A percentile compares a stretch with the other conserved stretches of the same genome.
These are phyloP conservation scores for Chlamydomonas asymmetrica DNA, from an alignment of 139 green algal genomes.

Conservation along the genomic window DNA sequence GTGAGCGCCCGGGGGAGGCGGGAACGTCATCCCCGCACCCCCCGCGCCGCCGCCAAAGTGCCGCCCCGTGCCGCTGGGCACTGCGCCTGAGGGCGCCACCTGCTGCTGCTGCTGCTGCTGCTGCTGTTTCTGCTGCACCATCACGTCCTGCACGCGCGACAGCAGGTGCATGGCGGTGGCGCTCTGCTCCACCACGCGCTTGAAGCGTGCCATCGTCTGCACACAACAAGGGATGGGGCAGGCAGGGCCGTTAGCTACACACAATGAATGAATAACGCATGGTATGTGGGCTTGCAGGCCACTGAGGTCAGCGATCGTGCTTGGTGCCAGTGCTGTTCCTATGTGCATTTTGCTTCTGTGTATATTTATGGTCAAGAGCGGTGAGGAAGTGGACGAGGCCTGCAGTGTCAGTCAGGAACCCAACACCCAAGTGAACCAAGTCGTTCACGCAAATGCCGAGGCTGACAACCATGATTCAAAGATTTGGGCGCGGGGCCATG, in stretches of 20 bases:
- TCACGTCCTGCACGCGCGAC: conserved; percentile 30
- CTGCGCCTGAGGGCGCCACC: not conserved
- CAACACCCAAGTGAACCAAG: no score
- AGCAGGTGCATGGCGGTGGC: conserved; percentile 49
- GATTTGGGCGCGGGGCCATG: no score
- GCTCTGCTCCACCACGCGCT: conserved; percentile 45
- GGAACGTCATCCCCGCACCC: no score
- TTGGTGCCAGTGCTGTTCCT: not conserved
- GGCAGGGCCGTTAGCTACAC: not conserved
- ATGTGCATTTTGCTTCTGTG: not conserved
- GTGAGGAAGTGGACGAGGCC: not conserved
- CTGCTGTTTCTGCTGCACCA: not conserved
- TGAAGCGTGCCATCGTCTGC: conserved; percentile 46
- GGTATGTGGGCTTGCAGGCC: not conserved
- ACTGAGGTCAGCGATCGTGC: not conserved
- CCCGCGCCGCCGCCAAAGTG: no score
- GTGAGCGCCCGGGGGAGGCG: no score
- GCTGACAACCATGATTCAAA: no score
- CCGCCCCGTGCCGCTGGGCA: no score
- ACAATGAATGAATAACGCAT: not conserved
- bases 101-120: not conserved
- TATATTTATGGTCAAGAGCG: not conserved
- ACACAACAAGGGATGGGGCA: not conserved
- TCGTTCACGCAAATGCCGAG: no score
- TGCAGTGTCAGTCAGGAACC: not conserved